Evolutionary conservation across 371 early-diverging fungal species (phyloP).

Genomic region (Mucor sp.): DNA sequence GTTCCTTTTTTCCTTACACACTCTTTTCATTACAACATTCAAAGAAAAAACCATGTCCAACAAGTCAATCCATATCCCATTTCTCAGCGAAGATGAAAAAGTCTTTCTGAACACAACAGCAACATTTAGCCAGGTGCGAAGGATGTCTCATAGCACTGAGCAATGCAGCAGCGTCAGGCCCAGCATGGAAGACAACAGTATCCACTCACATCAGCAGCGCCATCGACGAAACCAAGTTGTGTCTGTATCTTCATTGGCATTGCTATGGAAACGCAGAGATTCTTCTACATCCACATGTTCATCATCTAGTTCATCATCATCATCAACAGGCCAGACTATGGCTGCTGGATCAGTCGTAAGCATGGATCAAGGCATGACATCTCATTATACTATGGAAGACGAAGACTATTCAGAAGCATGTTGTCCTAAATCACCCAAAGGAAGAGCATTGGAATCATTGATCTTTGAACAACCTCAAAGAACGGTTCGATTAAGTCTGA

Average conservation of each 20-base stretch:
- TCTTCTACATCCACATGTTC: slow-evolving; percentile 16
- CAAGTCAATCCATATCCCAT: neutral
- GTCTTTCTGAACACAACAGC: neutral
- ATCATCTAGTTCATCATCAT: neutral
- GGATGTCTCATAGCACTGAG: neutral
- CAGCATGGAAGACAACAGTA: slow-evolving; percentile 8
- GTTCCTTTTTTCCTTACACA: neutral
- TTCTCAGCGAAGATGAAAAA: neutral
- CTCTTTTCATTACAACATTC: neutral
- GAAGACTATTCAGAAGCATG: neutral
- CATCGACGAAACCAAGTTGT: slow-evolving; percentile 14
- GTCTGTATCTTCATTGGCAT: slow-evolving; percentile 9
- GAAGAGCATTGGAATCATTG: slow-evolving; percentile 29
- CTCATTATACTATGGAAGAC: neutral
- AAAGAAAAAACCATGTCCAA: neutral
- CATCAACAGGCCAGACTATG: too few relatives aligned
- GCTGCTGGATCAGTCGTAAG: neutral
- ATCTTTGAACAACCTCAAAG: slow-evolving; percentile 34
- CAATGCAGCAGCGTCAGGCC: slow-evolving; percentile 6
- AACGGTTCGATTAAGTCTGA: slow-evolving; percentile 28
- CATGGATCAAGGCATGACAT: neutral
- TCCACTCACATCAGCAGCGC: neutral
- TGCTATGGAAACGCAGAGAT: slow-evolving; percentile 24
- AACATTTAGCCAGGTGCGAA: neutral
- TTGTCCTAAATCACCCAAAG: slow-evolving; percentile 19